These are phyloP conservation scores for Azolla pinnata DNA, from an alignment of 75 land plant genomes.

Conservation along the genomic window DNA sequence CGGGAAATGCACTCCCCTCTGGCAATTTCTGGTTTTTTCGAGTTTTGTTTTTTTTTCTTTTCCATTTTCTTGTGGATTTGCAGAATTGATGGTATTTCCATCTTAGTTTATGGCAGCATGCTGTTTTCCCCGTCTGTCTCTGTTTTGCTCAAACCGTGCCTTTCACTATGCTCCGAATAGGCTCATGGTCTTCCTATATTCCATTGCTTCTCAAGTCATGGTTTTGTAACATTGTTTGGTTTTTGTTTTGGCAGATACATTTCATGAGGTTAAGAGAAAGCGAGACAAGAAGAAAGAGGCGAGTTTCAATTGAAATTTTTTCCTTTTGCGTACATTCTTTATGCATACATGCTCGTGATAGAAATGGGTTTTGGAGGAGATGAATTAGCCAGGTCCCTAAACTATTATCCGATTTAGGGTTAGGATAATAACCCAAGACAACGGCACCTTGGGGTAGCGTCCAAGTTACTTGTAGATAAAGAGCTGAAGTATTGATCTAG, in stretches of 20 bases:
- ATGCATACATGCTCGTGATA: background rate
- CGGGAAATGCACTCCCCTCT: background rate
- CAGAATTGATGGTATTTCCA: too few relatives aligned
- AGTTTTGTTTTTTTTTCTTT: background rate
- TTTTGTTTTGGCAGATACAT: slow-evolving; percentile 47
- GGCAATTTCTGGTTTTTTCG: background rate
- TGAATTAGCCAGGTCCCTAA: too few relatives aligned
- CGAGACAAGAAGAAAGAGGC: slow-evolving; percentile 90
- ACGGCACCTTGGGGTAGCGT: too few relatives aligned
- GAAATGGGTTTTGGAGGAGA: too few relatives aligned
- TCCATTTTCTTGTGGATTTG: background rate
- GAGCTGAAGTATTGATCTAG: too few relatives aligned
- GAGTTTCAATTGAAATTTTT: slow-evolving; percentile 2
- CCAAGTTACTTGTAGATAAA: too few relatives aligned
- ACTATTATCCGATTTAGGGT: too few relatives aligned
- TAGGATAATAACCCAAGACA: too few relatives aligned
- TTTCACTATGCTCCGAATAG: background rate
- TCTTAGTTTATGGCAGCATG: too few relatives aligned
- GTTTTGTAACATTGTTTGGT: background rate
- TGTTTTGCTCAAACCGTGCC: background rate
- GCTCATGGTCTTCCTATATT: background rate
- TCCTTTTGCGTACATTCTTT: background rate
- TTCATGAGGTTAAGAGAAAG: slow-evolving; percentile 86
- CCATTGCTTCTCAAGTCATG: background rate
- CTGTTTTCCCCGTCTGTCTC: too few relatives aligned